phyloP scores from a whole-genome alignment of 768 basidiomycete genomes.

The Leccinum uliginosum region DNA sequence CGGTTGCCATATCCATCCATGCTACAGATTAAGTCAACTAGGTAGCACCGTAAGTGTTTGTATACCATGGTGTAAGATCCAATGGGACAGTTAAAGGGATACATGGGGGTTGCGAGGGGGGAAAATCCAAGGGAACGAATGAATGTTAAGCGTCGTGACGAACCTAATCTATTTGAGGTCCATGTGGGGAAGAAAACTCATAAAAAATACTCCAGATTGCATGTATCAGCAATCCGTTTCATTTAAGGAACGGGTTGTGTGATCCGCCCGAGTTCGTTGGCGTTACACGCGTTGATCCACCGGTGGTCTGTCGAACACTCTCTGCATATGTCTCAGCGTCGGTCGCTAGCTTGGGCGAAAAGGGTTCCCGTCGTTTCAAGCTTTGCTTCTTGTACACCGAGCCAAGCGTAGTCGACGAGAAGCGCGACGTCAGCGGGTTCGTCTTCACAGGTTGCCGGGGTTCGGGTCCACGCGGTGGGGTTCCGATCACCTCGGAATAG shows the following conservation, averaged over 20 bases:
- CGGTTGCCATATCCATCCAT: conserved; percentile 4
- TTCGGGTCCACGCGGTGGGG: conserved; percentile 56
- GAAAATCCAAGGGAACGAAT: conserved; percentile 5
- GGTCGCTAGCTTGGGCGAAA: conserved; percentile 34
- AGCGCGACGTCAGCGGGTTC: conserved; percentile 41
- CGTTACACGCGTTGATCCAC: conserved; percentile 41
- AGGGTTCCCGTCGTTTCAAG: conserved; percentile 25
- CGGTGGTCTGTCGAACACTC: conserved; percentile 36
- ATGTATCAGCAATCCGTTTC: conserved; percentile 15
- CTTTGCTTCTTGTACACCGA: conserved; percentile 32
- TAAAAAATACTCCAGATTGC: conserved; percentile 8
- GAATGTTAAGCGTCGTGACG: conserved; percentile 2
- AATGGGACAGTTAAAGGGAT: background rate
- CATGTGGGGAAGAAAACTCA: conserved; percentile 21
- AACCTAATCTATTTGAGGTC: conserved; percentile 21
- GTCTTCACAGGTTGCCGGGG: conserved; percentile 68
- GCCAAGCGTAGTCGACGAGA: conserved; percentile 44
- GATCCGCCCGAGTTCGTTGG: conserved; percentile 43
- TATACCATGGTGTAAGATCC: background rate
- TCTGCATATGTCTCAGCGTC: conserved; percentile 61
- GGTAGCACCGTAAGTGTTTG: background rate
- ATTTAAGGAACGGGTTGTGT: conserved; percentile 52
- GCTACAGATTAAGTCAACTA: conserved; percentile 24
- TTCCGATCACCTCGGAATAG: conserved; percentile 68
- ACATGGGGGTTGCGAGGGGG: conserved; percentile 17